Base-by-base conservation (phyloP, 202 grass and related monocot species). In the Setaria viridis region DNA sequence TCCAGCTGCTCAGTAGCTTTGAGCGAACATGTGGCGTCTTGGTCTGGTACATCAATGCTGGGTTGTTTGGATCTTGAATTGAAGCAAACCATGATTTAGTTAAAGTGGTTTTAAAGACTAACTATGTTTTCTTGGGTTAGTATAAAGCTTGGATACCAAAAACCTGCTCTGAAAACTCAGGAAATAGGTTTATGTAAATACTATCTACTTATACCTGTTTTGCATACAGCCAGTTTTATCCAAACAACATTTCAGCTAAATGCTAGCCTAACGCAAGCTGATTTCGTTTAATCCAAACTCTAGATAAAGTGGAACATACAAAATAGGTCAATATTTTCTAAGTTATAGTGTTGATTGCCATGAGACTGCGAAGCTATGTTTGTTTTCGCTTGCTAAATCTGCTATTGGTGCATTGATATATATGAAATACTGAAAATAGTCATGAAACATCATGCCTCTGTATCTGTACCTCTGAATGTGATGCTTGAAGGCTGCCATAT, bases 261-360 rank as follows among this genome's bases (percentile, higher is more conserved):
- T 12, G 11, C 59, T 64, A 19, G 30, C 58, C 58, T 62, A 29
- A 32, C 0, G 3, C 9, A 60, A 71, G 30, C 20, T 69, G 15
- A 29, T 62, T 76, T 17, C 70, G 37, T 64, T 82, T 60, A 37
- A 55, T 34, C 25, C 47, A 9, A 14, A 30, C 60, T 60, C 62
- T 25, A 60, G 68, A 43, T 60, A n/a, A 47, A 55, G 34, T 66
- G 53, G 67, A 79, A 49, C 60, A 68, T 76, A 75, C 45, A 63
- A 62, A 80, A 76, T 62, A 56, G 30, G 17, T 3, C 68, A 37
- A 68, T 67, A 32, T 45, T 78, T 54, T 74, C 64, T 60, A 84
- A 87, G 43, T 76, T 80, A 2, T 87, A 35, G 45, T 35, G 29
- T 80, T 71, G 56, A 50, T 78, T 83, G n/a, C n/a, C 47, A 77